phyloP scores from a whole-genome alignment of 2,329 filamentous ascomycete species.

The Xylaria sp. region DNA sequence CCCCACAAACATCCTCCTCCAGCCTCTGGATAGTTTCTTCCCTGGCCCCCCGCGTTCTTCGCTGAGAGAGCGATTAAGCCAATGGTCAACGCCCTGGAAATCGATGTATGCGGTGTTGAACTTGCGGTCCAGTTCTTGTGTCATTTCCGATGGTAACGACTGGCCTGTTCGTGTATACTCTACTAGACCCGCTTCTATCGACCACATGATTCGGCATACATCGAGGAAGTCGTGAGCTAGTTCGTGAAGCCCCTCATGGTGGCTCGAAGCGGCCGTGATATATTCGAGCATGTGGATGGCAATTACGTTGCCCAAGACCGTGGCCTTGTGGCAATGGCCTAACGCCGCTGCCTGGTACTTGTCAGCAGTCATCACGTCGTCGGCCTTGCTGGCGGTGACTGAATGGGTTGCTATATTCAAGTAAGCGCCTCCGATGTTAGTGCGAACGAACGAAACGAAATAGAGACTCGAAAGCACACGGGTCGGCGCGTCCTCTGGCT shows the following conservation, averaged over 20 bases:
- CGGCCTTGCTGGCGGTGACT: constrained; percentile 17
- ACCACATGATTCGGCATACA: constrained; percentile 72
- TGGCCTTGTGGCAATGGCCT: constrained; percentile 58
- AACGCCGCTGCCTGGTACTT: constrained; percentile 43
- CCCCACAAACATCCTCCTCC: constrained; percentile 71
- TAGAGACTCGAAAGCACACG: constrained; percentile 7
- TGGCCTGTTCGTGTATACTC: constrained; percentile 63
- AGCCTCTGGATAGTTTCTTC: constrained; percentile 69
- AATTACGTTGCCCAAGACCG: constrained; percentile 70
- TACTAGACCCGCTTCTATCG: constrained; percentile 73
- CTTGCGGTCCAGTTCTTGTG: constrained; percentile 72
- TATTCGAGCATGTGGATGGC: constrained; percentile 74
- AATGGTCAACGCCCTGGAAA: constrained; percentile 71
- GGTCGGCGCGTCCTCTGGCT: neutral
- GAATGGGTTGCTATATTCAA: neutral
- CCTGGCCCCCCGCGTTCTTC: constrained; percentile 71
- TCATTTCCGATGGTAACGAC: constrained; percentile 68
- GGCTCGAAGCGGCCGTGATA: constrained; percentile 65
- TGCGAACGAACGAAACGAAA: neutral
- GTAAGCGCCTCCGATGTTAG: constrained; percentile 8
- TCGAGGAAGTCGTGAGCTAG: constrained; percentile 75
- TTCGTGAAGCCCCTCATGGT: constrained; percentile 63
- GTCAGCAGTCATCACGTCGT: constrained; percentile 42
- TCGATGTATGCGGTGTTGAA: constrained; percentile 70
- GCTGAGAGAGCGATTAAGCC: constrained; percentile 70